Conservation (phyloP, 2,329 filamentous ascomycete genomes). For the Teratosphaeriaceae sp. region DNA sequence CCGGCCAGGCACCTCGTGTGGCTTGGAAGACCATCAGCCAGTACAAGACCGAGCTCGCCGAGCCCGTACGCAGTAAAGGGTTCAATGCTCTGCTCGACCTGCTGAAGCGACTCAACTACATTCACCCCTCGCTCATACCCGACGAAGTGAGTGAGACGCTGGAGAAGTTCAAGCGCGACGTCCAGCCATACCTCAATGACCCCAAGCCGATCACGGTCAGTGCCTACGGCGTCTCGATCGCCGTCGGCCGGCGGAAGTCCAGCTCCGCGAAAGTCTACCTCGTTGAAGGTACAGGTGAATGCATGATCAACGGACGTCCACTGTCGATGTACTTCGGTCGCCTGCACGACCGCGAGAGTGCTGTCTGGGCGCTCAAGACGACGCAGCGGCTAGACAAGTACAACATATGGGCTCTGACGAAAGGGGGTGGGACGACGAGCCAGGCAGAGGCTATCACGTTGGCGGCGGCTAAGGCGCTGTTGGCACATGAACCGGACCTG, state of each 20-base stretch:
- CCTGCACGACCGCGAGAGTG: constrained; percentile 89
- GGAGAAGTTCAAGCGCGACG: constrained; percentile 63
- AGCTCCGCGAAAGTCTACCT: constrained; percentile 79
- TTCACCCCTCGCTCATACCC: constrained; percentile 72
- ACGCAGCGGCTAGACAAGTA: constrained; percentile 89
- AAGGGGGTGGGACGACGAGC: constrained; percentile 85
- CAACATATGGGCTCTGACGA: constrained; percentile 83
- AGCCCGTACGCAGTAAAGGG: constrained; percentile 67
- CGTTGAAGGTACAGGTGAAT: constrained; percentile 87
- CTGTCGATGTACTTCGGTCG: constrained; percentile 76
- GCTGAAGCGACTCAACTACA: constrained; percentile 74
- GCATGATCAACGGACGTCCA: constrained; percentile 84
- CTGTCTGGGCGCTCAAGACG: constrained; percentile 79
- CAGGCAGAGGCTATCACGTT: constrained; percentile 93
- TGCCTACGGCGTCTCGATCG: constrained; percentile 68
- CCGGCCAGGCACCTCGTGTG: constrained; percentile 62
- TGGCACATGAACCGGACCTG: constrained; percentile 86
- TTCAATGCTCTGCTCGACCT: constrained; percentile 72
- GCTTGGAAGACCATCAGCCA: constrained; percentile 76
- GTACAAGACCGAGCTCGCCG: constrained; percentile 65
- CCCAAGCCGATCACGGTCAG: constrained; percentile 63
- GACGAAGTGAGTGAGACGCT: constrained; percentile 60
- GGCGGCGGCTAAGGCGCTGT: constrained; percentile 77
- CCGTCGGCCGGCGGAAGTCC: constrained; percentile 79
- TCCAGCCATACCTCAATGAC: constrained; percentile 62